phyloP scores from a whole-genome alignment of 2,329 filamentous ascomycete genomes.

The Mollisia scopiformis region DNA sequence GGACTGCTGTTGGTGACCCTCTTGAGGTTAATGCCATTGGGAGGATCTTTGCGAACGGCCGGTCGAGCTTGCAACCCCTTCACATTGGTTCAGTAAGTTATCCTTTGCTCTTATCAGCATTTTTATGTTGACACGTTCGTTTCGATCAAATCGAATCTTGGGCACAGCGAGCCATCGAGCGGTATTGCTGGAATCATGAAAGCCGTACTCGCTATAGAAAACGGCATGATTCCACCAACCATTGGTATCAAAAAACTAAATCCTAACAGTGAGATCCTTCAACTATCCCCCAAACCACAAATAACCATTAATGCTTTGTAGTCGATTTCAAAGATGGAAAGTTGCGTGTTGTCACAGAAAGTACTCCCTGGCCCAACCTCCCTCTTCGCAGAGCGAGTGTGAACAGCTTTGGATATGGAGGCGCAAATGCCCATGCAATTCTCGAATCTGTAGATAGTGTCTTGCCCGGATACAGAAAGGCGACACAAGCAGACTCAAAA shows the following conservation, averaged over 20 bases:
- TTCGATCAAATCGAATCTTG: conserved; percentile 40
- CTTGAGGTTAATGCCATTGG: conserved; percentile 20
- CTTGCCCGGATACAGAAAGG: too few relatives aligned
- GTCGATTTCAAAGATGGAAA: conserved; percentile 9
- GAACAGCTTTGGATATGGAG: not conserved
- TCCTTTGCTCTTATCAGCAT: too few relatives aligned
- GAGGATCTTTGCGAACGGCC: conserved; percentile 9
- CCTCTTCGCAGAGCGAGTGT: not conserved
- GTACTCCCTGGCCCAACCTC: not conserved
- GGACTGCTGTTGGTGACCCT: conserved; percentile 23
- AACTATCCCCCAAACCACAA: conserved; percentile 13
- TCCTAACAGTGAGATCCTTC: conserved; percentile 27
- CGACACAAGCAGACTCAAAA: too few relatives aligned
- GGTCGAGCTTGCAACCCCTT: too few relatives aligned
- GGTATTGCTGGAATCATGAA: conserved; percentile 33
- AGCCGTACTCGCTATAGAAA: conserved; percentile 28
- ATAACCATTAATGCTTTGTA: conserved; percentile 36
- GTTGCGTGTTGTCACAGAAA: not conserved
- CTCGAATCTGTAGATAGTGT: too few relatives aligned
- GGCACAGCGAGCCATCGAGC: conserved; percentile 28
- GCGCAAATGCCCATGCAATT: not conserved
- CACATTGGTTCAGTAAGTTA: too few relatives aligned
- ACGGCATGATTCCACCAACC: conserved; percentile 19
- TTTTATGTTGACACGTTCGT: too few relatives aligned
- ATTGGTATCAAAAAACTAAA: conserved; percentile 20